phyloP scores from a whole-genome alignment of 2,329 filamentous ascomycete genomes.

The Alternaria sp. region DNA sequence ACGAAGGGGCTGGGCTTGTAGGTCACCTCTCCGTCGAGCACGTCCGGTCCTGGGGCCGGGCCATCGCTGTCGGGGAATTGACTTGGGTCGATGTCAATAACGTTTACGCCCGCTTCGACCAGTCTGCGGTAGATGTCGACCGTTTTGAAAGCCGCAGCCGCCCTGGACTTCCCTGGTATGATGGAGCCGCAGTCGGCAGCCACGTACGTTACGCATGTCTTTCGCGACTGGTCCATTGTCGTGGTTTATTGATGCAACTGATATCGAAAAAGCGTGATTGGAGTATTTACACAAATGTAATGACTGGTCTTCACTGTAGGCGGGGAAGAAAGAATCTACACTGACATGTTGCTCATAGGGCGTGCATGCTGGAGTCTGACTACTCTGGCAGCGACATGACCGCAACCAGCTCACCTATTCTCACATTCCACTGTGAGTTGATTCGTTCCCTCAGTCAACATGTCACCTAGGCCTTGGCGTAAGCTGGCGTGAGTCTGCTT shows the following conservation, averaged over 20 bases:
- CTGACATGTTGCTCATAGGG: neutral
- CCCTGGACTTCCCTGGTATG: constrained; percentile 20
- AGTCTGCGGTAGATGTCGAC: constrained; percentile 9
- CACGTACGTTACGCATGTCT: constrained; percentile 14
- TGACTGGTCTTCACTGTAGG: neutral
- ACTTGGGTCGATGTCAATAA: neutral
- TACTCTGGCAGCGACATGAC: neutral
- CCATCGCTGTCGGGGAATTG: neutral
- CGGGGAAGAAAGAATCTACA: neutral
- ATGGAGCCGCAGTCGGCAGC: constrained; percentile 22
- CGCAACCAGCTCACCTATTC: neutral
- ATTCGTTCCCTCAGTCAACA: neutral
- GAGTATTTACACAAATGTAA: neutral
- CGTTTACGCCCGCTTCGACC: neutral
- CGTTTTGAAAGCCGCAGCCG: constrained; percentile 14
- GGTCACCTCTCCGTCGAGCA: neutral
- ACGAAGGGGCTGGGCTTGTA: constrained; percentile 6
- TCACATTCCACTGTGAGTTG: neutral
- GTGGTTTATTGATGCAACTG: neutral
- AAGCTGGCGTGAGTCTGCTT: neutral
- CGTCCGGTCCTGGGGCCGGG: neutral
- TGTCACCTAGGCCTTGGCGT: neutral
- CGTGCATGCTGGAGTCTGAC: neutral
- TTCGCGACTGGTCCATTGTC: neutral
- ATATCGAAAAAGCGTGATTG: neutral